Evolutionary conservation across 345 rosid species (phyloP).

Genomic region (Moricandia moricandioides): DNA sequence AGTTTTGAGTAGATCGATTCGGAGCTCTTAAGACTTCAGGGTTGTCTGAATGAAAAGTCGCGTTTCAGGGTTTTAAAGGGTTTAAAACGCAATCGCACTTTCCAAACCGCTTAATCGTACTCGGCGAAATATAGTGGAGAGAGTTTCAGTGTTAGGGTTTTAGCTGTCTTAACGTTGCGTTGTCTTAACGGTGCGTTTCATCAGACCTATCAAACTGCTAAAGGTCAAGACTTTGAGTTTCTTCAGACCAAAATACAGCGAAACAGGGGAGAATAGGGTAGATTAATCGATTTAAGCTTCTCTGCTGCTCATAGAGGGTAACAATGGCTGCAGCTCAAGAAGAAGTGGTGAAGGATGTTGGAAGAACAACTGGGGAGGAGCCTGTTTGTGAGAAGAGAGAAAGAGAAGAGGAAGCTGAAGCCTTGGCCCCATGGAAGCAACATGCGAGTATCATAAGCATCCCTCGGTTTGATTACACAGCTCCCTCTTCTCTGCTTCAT

Average conservation of each 20-base stretch:
- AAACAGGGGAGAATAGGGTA: neutral
- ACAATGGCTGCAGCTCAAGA: conserved; percentile 25
- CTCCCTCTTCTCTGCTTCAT: conserved; percentile 70
- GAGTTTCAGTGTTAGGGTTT: neutral
- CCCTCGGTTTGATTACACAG: conserved; percentile 90
- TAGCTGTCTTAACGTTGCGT: neutral
- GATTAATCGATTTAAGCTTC: neutral
- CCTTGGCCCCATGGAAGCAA: conserved; percentile 85
- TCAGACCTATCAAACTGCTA: neutral
- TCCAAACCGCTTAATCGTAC: conserved; percentile 1
- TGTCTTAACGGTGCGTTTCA: neutral
- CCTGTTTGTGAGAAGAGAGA: conserved; percentile 22
- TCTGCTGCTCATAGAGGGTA: neutral
- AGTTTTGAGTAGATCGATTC: conserved; percentile 3
- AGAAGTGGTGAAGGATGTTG: conserved; percentile 10
- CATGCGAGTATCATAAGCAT: conserved; percentile 71
- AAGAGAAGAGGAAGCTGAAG: conserved; percentile 25
- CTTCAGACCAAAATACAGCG: neutral
- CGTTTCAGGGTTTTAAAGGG: conserved; percentile 31
- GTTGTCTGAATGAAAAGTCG: neutral
- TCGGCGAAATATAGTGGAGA: neutral
- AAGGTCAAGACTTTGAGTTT: conserved; percentile 13
- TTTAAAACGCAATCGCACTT: conserved; percentile 26
- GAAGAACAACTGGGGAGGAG: conserved; percentile 18
- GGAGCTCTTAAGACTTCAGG: conserved; percentile 21